These are phyloP conservation scores for Posidonia oceanica DNA, from an alignment of 116 monocot genomes.

Conservation along the genomic window DNA sequence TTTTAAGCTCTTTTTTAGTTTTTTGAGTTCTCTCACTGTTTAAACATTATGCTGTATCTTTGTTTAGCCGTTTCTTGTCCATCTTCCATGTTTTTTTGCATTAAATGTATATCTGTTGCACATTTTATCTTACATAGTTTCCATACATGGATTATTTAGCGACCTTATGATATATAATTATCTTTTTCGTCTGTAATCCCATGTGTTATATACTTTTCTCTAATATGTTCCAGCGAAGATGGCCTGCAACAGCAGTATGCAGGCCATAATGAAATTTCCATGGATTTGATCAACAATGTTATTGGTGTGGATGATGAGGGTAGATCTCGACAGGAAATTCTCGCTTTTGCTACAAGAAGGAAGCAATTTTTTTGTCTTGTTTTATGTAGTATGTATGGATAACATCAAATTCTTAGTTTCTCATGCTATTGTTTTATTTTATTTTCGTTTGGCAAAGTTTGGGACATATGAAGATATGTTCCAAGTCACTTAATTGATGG, in stretches of 20 bases:
- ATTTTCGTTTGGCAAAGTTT: no score
- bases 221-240: slow-evolving; percentile 39
- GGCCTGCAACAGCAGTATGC: slow-evolving; percentile 29
- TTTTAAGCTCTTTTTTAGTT: no score
- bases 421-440: no score
- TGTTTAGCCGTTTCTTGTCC: no score
- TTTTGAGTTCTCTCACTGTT: no score
- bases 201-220: not conserved
- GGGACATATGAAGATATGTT: no score
- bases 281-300: slow-evolving; percentile 82
- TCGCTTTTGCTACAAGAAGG: slow-evolving; percentile 89
- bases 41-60: no score
- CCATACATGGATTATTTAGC: not conserved
- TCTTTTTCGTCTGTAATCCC: not conserved
- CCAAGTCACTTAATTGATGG: no score
- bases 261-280: slow-evolving; percentile 48
- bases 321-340: slow-evolving; percentile 79
- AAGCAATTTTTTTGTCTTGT: slow-evolving; percentile 3
- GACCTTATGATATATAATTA: not conserved
- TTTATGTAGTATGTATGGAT: not conserved
- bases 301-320: slow-evolving; percentile 79
- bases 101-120: no score
- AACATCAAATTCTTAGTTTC: no score
- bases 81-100: no score
- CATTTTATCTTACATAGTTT: no score